Evolutionary conservation across 306 rosid species (phyloP).

Genomic region (Macrotyloma uniflorum): DNA sequence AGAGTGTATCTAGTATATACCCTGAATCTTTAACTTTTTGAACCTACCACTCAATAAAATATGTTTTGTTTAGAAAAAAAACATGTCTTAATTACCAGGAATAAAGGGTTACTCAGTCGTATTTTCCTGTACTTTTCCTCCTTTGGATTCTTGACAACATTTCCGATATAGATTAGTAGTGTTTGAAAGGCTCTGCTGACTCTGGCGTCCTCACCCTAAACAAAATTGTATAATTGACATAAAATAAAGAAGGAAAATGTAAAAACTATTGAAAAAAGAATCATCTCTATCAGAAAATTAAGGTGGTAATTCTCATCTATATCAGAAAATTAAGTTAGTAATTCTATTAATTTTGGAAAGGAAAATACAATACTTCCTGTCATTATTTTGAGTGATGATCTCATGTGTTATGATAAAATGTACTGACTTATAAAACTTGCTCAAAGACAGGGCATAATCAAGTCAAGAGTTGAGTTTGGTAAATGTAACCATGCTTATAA

Average conservation of each 20-base stretch:
- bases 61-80: not conserved
- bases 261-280: not conserved
- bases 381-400: not conserved
- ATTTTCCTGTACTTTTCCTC: conserved; percentile 83
- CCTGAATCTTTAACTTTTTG: not conserved
- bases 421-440: not conserved
- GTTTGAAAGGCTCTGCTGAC: conserved; percentile 74
- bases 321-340: not conserved
- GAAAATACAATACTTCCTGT: not conserved
- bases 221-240: not conserved
- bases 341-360: not conserved
- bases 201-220: conserved; percentile 66
- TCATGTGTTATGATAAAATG: not conserved
- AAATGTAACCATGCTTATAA: not conserved
- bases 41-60: not conserved
- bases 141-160: conserved; percentile 75
- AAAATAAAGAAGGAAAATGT: not conserved
- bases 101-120: conserved; percentile 65
- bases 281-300: not conserved
- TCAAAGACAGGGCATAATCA: not conserved
- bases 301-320: no score
- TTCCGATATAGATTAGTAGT: conserved; percentile 66
- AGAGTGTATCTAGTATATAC: not conserved
- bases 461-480: not conserved
- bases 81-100: conserved; percentile 50